Percentiles rank a stretch among this genome's conserved stretches.
These are phyloP conservation scores for Solanum microdontum DNA, from an alignment of 257 asterid species.

Conservation along the genomic window DNA sequence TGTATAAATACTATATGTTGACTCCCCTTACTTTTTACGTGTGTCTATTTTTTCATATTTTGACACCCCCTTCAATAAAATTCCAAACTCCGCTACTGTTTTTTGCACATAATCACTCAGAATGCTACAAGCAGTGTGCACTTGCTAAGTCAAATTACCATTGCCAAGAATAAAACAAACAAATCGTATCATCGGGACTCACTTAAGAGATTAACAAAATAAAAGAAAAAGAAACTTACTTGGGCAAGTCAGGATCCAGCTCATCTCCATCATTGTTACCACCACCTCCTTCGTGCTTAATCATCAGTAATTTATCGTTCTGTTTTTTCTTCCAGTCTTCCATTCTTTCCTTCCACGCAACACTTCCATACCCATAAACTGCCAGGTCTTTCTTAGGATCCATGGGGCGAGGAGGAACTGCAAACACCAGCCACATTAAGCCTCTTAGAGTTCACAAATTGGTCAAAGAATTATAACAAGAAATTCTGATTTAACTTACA, in stretches of 20 bases:
- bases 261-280: constrained; percentile 48
- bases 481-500: constrained; percentile 23
- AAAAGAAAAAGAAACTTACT: constrained; percentile 46
- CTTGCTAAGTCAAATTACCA: not conserved
- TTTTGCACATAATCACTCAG: not conserved
- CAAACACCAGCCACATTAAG: not conserved
- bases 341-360: constrained; percentile 99
- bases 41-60: not conserved
- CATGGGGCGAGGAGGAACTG: constrained; percentile 94
- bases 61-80: not conserved
- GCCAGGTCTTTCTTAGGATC: constrained; percentile 97
- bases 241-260: constrained; percentile 85
- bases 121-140: not conserved
- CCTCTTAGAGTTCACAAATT: not conserved
- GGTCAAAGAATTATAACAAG: not conserved
- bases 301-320: constrained; percentile 81
- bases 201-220: not conserved
- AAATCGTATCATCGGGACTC: constrained; percentile 7
- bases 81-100: not conserved
- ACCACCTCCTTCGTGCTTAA: constrained; percentile 77
- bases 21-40: not conserved
- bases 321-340: constrained; percentile 98
- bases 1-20: not conserved
- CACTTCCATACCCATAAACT: constrained; percentile 89
- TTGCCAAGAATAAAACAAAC: constrained; percentile 2